Evolutionary conservation across 164 flowering plant genomes (phyloP), one percentile per base, ranked within the genome.

Genomic region (Houttuynia cordata): DNA sequence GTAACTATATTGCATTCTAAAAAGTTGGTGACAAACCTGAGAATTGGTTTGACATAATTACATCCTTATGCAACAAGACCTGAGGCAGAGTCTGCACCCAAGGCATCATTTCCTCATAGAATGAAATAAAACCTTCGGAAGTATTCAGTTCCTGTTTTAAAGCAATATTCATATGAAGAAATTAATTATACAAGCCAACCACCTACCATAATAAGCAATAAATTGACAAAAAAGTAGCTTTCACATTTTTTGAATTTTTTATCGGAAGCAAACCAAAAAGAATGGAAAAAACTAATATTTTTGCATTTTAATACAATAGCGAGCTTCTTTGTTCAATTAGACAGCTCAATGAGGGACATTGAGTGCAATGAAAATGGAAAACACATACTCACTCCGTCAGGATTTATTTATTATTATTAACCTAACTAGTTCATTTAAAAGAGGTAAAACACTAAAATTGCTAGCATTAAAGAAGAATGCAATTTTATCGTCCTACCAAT

Each of bases 71-170:
- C 62, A 83, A 52, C 25, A 94, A 25, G 58, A 94, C 79, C 75
- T 82, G 77, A 0, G 95, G 91, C 51, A 90, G 65, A 8, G 92
- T 88, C 64, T 88, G 97, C 25, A 83, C 87, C 69, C 79, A 72
- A 0, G 97, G 95, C 71, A 85, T 57, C 73, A 84, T 75, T 68
- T 86, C 91, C 62, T 79, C 88, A 59, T 85, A 91, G 63, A 85
- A 81, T 12, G 93, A 80, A 65, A 88, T 85, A 63, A 94, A 94
- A 66, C 88, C 96, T 74, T 85, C 93, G 8, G 99, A 93, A 18
- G 96, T 91, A 63, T 94, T 91, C 59, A 91, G 66, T 77, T 94
- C 97, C 99, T 90, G 75, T 0, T 67, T 65, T 54, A 4, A 20
- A 45, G 60, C 41, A 20, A 59, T 7, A 52, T 52, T 30, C 25